phyloP scores from a whole-genome alignment of 1,139 yeast species.

The Candida sp. region DNA sequence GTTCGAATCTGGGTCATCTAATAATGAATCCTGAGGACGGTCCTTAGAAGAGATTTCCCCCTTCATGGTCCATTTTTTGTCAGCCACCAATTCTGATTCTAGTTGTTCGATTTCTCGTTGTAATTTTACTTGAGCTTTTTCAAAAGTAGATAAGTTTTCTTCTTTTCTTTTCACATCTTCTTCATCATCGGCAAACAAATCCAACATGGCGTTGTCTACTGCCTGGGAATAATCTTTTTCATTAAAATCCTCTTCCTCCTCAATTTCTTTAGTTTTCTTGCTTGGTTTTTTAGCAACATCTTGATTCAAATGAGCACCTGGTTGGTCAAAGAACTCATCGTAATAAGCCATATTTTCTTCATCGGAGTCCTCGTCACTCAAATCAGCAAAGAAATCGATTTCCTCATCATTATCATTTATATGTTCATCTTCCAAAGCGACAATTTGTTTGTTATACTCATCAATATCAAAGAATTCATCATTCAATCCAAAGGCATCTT shows the following conservation, averaged over 20 bases:
- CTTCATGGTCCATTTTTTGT: slow-evolving; percentile 90
- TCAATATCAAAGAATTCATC: slow-evolving; percentile 86
- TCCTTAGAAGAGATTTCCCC: slow-evolving; percentile 86
- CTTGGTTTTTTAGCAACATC: slow-evolving; percentile 8
- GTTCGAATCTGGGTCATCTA: slow-evolving; percentile 38
- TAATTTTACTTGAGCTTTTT: slow-evolving; percentile 75
- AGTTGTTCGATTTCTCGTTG: slow-evolving; percentile 73
- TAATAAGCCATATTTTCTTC: slow-evolving; percentile 69
- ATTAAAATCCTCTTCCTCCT: slow-evolving; percentile 32
- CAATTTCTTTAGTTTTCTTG: slow-evolving; percentile 21
- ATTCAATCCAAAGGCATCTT: slow-evolving; percentile 67
- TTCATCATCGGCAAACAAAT: slow-evolving; percentile 55
- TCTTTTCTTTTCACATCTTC: slow-evolving; percentile 14
- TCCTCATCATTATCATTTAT: slow-evolving; percentile 45
- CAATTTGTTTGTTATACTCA: slow-evolving; percentile 77
- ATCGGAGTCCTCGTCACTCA: slow-evolving; percentile 54
- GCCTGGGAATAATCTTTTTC: slow-evolving; percentile 54
- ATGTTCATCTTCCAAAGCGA: slow-evolving; percentile 58
- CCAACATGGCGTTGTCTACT: slow-evolving; percentile 53
- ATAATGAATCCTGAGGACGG: slow-evolving; percentile 79
- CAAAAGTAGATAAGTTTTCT: slow-evolving; percentile 65
- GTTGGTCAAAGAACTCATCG: slow-evolving; percentile 70
- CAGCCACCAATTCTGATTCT: slow-evolving; percentile 86
- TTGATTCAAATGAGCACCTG: slow-evolving; percentile 16
- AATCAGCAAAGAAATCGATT: slow-evolving; percentile 59